Evolutionary conservation across 2,329 filamentous ascomycete genomes (phyloP), one percentile per base, ranked within the genome.

Genomic region (Colletotrichum chlorophyti): DNA sequence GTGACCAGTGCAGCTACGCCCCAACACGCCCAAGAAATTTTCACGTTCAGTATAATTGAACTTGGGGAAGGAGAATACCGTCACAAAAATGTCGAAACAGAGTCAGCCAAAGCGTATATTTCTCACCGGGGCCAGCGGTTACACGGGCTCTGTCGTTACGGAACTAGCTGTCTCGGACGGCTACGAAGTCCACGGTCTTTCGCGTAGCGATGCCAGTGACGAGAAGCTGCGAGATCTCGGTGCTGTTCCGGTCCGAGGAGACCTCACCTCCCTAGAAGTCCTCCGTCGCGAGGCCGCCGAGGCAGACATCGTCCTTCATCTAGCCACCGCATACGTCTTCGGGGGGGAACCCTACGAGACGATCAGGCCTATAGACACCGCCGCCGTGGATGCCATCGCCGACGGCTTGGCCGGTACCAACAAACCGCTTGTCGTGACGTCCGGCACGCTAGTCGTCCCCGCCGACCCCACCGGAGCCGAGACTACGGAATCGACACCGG

Each of bases 271-370:
- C 9, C 68, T 74, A 34, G 72, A 75, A 19, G 61, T 76, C 3
- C 69, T 82, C 5, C 68, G 67, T 2, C 26, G 58, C 12, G 74
- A 79, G 61, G 70, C 71, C 42, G 60, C 69, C n/a, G 57, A 65
- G 9, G 76, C 77, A 6, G 76, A 81, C 52, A 65, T 70, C n/a
- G 74, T 81, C 6, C 64, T 81, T 5, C 75, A 77, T 58, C 69
- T 81, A 6, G 79, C 74, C 4, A 68, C 70, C 49, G 63, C 72
- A 15, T 69, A 72, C 45, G 62, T 68, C 38, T 66, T 68, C 63
- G 58, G 64, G 31, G 71, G 70, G 48, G 63, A 66, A 3, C 69
- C 66, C 24, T 62, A 68, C 11, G 48, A 67, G 4, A 63, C 67
- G 5, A 43, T 69, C 14, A 21, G 52, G 4, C 51, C 58, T 26